Evolutionary conservation across 371 early-diverging fungal genomes (phyloP).

Genomic region (Edhazardia aedis): DNA sequence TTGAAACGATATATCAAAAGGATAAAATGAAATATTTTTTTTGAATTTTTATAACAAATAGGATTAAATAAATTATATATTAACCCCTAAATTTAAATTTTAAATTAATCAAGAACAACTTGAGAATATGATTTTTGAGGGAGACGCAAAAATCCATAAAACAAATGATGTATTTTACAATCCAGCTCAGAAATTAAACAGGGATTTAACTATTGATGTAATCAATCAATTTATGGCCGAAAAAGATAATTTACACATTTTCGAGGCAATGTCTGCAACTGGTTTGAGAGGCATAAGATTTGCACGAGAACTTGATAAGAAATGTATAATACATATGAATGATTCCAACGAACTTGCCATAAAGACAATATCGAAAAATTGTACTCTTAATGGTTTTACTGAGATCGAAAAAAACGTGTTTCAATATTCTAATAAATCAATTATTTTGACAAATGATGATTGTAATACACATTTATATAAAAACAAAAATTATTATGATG

Average conservation of each 20-base stretch:
- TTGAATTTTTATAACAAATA: too few relatives aligned
- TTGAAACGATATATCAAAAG: too few relatives aligned
- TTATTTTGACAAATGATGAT: slow-evolving; percentile 20
- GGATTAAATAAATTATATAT: too few relatives aligned
- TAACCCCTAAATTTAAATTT: too few relatives aligned
- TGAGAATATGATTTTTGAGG: too few relatives aligned
- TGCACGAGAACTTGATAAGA: slow-evolving; percentile 71
- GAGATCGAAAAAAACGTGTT: slow-evolving; percentile 25
- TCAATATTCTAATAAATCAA: too few relatives aligned
- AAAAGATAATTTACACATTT: slow-evolving; percentile 17
- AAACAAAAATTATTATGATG: slow-evolving; percentile 37
- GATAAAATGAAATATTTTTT: too few relatives aligned
- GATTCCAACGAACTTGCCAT: slow-evolving; percentile 74
- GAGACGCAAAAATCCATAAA: too few relatives aligned
- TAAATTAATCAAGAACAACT: too few relatives aligned
- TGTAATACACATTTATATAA: slow-evolving; percentile 40
- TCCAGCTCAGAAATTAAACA: slow-evolving; percentile 83
- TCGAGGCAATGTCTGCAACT: slow-evolving; percentile 84
- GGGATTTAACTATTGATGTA: slow-evolving; percentile 53
- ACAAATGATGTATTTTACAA: slow-evolving; percentile 95
- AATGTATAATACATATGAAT: slow-evolving; percentile 60
- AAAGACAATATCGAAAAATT: slow-evolving; percentile 64
- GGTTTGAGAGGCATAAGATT: slow-evolving; percentile 91
- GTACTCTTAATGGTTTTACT: slow-evolving; percentile 56
- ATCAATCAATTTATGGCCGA: slow-evolving; percentile 34